These are phyloP conservation scores for Mollisiaceae sp. DNA, from an alignment of 2,329 filamentous ascomycete genomes.

Conservation along the genomic window DNA sequence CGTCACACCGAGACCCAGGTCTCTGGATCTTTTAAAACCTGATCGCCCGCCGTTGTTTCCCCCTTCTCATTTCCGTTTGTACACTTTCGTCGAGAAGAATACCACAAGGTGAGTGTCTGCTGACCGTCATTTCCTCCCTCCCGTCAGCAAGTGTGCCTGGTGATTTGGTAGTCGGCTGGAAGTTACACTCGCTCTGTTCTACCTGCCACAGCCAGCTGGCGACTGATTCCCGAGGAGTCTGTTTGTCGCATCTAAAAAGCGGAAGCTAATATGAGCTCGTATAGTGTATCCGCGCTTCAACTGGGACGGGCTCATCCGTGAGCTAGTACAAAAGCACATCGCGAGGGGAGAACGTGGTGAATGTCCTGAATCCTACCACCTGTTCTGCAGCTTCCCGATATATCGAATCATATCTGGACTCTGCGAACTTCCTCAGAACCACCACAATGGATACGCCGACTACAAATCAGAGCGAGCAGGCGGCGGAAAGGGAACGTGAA, in stretches of 20 bases:
- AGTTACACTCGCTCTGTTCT: constrained; percentile 18
- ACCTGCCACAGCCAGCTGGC: constrained; percentile 24
- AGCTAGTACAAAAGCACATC: background rate
- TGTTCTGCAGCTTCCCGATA: constrained; percentile 21
- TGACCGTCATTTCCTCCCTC: constrained; percentile 19
- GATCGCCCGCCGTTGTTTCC: constrained; percentile 7
- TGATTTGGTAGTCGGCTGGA: constrained; percentile 18
- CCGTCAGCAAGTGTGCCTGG: constrained; percentile 11
- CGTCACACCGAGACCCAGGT: constrained; percentile 26
- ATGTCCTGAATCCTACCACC: background rate
- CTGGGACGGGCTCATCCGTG: constrained; percentile 1
- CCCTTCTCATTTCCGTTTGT: background rate
- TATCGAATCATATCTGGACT: background rate
- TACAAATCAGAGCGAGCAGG: constrained; percentile 36
- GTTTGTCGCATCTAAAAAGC: background rate
- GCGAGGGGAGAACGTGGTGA: constrained; percentile 2
- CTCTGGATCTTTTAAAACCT: constrained; percentile 15
- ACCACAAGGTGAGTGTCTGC: constrained; percentile 28
- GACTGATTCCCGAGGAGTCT: constrained; percentile 6
- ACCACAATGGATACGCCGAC: constrained; percentile 38
- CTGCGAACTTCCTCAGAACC: constrained; percentile 8
- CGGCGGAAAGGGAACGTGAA: constrained; percentile 34
- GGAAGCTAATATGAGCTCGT: constrained; percentile 15
- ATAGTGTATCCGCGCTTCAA: constrained; percentile 5
- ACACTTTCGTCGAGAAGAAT: background rate